These are phyloP conservation scores for Boletus coccyginus DNA, from an alignment of 768 basidiomycete species.

Conservation along the genomic window DNA sequence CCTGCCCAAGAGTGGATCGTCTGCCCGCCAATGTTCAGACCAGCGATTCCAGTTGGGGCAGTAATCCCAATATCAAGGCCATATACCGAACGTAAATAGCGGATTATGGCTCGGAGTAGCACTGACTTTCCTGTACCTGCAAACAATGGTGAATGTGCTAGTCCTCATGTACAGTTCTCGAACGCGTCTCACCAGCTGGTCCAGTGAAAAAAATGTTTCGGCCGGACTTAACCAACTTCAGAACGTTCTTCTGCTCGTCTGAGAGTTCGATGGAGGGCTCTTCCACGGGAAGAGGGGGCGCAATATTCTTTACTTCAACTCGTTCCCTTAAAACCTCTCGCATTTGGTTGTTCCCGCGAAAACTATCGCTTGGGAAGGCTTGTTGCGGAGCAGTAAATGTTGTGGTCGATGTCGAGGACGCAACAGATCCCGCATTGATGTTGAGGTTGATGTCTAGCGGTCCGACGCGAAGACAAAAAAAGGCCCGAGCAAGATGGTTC, in stretches of 20 bases:
- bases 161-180: neutral
- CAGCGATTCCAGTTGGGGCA: slow-evolving; percentile 65
- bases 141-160: neutral
- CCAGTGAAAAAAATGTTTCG: slow-evolving; percentile 74
- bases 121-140: slow-evolving; percentile 72
- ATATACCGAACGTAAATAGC: slow-evolving; percentile 31
- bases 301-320: neutral
- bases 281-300: neutral
- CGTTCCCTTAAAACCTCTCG: neutral
- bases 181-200: slow-evolving; percentile 51
- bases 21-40: slow-evolving; percentile 65
- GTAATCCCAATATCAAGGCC: slow-evolving; percentile 50
- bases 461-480: neutral
- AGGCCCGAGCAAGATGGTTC: neutral
- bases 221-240: slow-evolving; percentile 48
- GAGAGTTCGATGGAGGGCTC: slow-evolving; percentile 25
- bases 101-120: slow-evolving; percentile 60
- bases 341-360: neutral
- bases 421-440: neutral
- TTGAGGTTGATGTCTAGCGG: slow-evolving; percentile 20
- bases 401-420: slow-evolving; percentile 7
- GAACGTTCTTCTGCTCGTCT: slow-evolving; percentile 41
- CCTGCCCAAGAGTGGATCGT: slow-evolving; percentile 71
- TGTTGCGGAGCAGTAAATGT: neutral
- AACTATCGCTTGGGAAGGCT: neutral